Evolutionary conservation across 164 flowering plant species (phyloP), one percentile per base, ranked within the genome.

Genomic region (Vitis riparia): DNA sequence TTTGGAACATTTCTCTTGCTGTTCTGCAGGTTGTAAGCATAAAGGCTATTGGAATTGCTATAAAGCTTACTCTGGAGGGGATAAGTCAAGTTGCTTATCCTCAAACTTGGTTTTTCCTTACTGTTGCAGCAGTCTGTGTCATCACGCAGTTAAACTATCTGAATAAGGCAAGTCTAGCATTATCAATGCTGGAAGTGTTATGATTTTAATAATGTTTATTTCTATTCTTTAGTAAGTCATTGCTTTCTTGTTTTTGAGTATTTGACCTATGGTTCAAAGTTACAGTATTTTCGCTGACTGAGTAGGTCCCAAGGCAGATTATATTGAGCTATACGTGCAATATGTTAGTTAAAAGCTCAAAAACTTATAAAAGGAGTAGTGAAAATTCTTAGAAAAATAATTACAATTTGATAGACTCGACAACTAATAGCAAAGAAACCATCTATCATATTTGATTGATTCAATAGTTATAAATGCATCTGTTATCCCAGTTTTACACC

Each of bases 21-120:
- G 32, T 64, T 29, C 5, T 82, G 67, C 83, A 91, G 97, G 97
- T 91, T 59, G 85, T 91, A 13, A 87, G 97, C 83, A 87, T 91
- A 75, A 91, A 91, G 78, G 97, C 94, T 58, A 84, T 91, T 75
- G 97, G 97, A 72, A 89, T 88, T 66, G 97, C 94, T 14, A 81
- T 89, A 70, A 89, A 87, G 80, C 89, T 91, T 63, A 88, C 97
- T 30, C 52, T 91, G 58, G 94, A 91, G 53, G 97, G 94, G 30
- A 78, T 81, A 68, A 91, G 78, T 76, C 97, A 91, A 81, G 63
- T 89, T 13, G 77, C 83, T 30, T 91, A 87, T 82, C 91, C 91
- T 29, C 92, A 91, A 70, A 89, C 97, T 66, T 89, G 97, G 97
- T 82, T 86, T 74, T 88, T 91, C 53, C 51, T 86, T 64, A 76